phyloP scores from a whole-genome alignment of 2,329 filamentous ascomycete genomes.

The Didymella pinodella region DNA sequence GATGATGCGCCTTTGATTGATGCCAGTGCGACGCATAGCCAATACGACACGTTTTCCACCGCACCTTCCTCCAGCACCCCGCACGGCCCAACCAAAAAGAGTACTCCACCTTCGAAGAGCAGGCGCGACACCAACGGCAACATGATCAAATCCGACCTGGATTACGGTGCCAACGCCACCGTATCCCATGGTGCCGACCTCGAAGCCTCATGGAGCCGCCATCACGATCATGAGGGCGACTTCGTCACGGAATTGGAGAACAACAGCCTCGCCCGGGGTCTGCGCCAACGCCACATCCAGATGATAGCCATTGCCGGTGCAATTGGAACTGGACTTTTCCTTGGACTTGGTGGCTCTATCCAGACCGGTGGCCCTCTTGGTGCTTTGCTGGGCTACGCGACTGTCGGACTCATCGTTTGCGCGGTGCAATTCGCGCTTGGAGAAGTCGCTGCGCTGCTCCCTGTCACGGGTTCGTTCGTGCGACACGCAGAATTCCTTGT shows the following conservation, averaged over 20 bases:
- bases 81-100: neutral
- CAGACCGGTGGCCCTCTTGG: constrained; percentile 61
- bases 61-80: neutral
- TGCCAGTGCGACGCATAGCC: constrained; percentile 7
- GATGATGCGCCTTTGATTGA: constrained; percentile 11
- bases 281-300: constrained; percentile 61
- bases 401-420: constrained; percentile 60
- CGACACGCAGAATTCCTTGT: constrained; percentile 60
- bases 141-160: constrained; percentile 15
- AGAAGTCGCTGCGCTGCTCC: constrained; percentile 61
- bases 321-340: constrained; percentile 63
- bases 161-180: constrained; percentile 12
- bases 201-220: constrained; percentile 15
- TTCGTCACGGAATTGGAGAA: constrained; percentile 26
- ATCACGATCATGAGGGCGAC: constrained; percentile 19
- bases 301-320: constrained; percentile 66
- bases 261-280: constrained; percentile 31
- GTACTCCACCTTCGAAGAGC: neutral
- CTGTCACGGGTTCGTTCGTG: constrained; percentile 61
- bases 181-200: constrained; percentile 13
- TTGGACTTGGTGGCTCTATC: constrained; percentile 62
- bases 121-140: constrained; percentile 1
- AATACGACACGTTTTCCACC: constrained; percentile 19
- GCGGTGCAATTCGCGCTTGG: constrained; percentile 61
- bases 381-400: constrained; percentile 61